Conservation (phyloP, 352 stramenopile genomes). For the Globisporangium abappressorium region DNA sequence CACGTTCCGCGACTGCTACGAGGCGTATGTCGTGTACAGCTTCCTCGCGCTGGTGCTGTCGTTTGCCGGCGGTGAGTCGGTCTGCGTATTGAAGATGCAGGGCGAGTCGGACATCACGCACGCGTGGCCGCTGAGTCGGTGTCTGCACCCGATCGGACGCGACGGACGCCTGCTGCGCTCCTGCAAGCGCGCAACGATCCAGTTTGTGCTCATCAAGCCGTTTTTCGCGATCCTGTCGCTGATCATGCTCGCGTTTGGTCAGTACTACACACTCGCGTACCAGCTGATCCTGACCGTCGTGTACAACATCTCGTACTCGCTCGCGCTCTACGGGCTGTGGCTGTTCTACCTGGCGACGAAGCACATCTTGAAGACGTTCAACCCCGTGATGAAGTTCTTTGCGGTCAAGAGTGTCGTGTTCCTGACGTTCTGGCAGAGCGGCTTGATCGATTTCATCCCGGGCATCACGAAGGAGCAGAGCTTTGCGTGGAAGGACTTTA, state of each 20-base stretch:
- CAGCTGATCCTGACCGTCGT: slow-evolving; percentile 82
- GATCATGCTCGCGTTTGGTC: slow-evolving; percentile 68
- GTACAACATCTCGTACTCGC: slow-evolving; percentile 91
- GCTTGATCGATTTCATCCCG: slow-evolving; percentile 83
- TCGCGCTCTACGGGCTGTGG: slow-evolving; percentile 88
- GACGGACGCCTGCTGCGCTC: slow-evolving; percentile 80
- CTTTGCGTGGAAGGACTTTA: slow-evolving; percentile 90
- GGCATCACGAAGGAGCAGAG: slow-evolving; percentile 83
- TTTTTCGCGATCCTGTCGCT: slow-evolving; percentile 85
- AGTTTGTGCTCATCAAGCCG: slow-evolving; percentile 92
- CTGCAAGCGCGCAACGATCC: slow-evolving; percentile 89
- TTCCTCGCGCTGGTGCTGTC: slow-evolving; percentile 91
- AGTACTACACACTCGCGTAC: slow-evolving; percentile 79
- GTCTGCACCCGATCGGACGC: slow-evolving; percentile 66
- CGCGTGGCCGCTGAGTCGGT: slow-evolving; percentile 77
- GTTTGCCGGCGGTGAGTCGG: slow-evolving; percentile 84
- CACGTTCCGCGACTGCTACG: slow-evolving; percentile 89
- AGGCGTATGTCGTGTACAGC: slow-evolving; percentile 92
- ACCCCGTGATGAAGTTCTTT: slow-evolving; percentile 91
- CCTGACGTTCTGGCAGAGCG: slow-evolving; percentile 91
- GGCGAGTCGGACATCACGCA: slow-evolving; percentile 76
- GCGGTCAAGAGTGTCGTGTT: slow-evolving; percentile 92
- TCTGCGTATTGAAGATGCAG: slow-evolving; percentile 88
- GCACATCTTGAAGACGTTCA: slow-evolving; percentile 80
- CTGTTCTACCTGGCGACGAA: slow-evolving; percentile 90